Evolutionary conservation across 2,329 filamentous ascomycete species (phyloP), one percentile per base, ranked within the genome.

Genomic region (Epichloe gansuensis): DNA sequence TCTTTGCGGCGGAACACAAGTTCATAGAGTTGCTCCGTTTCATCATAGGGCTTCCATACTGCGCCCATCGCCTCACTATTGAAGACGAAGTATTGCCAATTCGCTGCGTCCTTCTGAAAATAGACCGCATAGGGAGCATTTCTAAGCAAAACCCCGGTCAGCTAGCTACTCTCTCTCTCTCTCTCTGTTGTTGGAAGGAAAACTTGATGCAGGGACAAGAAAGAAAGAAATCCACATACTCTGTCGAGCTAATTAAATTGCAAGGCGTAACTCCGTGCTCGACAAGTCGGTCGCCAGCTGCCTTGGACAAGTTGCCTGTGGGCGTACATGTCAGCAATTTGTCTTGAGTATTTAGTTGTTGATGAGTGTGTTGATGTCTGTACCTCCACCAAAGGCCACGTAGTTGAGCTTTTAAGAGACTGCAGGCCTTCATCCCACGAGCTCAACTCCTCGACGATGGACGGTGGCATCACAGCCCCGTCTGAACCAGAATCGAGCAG

Each of bases 51-150:
- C 1, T 67, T 65, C 67, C 72, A 75, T 3, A 73, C 68, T 8
- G 63, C 65, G 5, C 73, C 72, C 46, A 73, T 63, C 0, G 62
- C n/a, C 1, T 74, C 67, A 0, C 66, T 65, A 56, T 73, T 65
- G 56, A 71, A 61, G 55, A 71, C 61, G 52, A 74, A 73, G 46
- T 67, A 75, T 54, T 71, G 65, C 72, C 72, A 75, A 6, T 69
- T 56, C 23, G 66, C 55, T 0, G 53, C 59, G 43, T 71, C 58
- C 0, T 54, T 28, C 38, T 72, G 69, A 21, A 61, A 60, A 50
- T 68, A 67, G 4, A 67, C 44, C 0, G 67, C 64, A 50, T 66
- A 69, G 0, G 68, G 66, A 2, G 59, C 53, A 39, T 63, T 67
- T 55, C 69, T 73, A 21, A 21, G 35, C 11, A 12, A 4, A 11